A percentile compares a stretch with the other conserved stretches of the same genome.
These are phyloP conservation scores for Colletotrichum sp. DNA, from an alignment of 2,329 filamentous ascomycete species.

Conservation along the genomic window DNA sequence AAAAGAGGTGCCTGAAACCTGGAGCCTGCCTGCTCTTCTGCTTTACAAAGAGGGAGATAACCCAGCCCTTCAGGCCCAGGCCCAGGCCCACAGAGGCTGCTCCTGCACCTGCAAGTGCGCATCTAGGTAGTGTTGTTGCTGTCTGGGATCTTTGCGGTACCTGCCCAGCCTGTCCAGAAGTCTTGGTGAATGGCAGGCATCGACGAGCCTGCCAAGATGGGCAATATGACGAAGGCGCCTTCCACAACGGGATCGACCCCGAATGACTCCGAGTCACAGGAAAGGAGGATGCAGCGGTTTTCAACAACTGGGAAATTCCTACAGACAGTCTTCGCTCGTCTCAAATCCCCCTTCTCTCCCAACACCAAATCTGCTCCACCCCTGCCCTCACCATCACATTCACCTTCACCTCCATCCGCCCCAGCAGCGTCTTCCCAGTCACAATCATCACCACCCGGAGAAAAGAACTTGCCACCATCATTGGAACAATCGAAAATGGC, in stretches of 20 bases:
- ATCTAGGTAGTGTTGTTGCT: neutral
- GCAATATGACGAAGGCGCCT: neutral
- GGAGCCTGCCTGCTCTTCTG: neutral
- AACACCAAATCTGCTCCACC: neutral
- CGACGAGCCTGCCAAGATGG: neutral
- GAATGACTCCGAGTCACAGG: neutral
- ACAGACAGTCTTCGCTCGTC: conserved; percentile 17
- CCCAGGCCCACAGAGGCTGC: neutral
- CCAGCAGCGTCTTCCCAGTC: neutral
- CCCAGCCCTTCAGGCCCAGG: neutral
- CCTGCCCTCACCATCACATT: neutral
- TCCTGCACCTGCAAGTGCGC: neutral
- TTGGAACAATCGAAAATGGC: conserved; percentile 25
- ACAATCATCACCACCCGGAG: neutral
- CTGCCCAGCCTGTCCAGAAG: neutral
- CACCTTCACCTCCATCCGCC: neutral
- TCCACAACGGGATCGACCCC: neutral
- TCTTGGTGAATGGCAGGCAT: neutral
- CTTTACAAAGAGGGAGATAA: neutral
- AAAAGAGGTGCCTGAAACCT: neutral
- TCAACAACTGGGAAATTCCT: conserved; percentile 19
- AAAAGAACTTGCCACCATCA: neutral
- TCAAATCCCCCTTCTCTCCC: conserved; percentile 12
- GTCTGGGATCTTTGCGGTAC: neutral
- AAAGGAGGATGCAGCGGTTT: conserved; percentile 1